Percentiles rank a stretch among this genome's conserved stretches.
phyloP scores from a whole-genome alignment of 2,329 filamentous ascomycete species.

The Delphinella strobiligena region DNA sequence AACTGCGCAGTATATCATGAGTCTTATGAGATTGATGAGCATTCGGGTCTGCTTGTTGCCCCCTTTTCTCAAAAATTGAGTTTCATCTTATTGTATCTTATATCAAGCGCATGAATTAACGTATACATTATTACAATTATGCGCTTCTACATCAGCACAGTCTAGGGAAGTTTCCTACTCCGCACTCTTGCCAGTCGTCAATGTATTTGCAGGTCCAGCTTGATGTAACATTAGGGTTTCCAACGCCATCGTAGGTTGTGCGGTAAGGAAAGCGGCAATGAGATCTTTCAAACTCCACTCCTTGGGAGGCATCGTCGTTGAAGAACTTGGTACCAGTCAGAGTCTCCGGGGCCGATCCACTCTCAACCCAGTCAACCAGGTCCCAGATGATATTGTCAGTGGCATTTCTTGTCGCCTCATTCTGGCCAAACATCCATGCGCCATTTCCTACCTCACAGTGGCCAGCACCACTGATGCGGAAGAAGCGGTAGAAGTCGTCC shows the following conservation, averaged over 20 bases:
- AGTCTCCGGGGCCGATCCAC: constrained; percentile 18
- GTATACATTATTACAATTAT: background rate
- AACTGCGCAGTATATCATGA: too few species aligned
- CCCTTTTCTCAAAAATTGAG: too few species aligned
- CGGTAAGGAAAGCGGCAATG: constrained; percentile 23
- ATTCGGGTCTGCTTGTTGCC: too few species aligned
- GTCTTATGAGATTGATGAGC: too few species aligned
- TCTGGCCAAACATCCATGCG: constrained; percentile 30
- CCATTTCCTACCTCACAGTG: constrained; percentile 39
- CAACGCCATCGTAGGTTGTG: constrained; percentile 11
- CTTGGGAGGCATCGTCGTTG: constrained; percentile 24
- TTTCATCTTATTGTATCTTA: too few species aligned
- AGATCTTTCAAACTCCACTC: constrained; percentile 29
- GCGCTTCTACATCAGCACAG: constrained; percentile 1
- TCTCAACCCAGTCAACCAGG: constrained; percentile 27
- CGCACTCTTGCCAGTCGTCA: constrained; percentile 8
- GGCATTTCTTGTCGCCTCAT: constrained; percentile 13
- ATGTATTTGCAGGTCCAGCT: constrained; percentile 14
- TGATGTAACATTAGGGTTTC: constrained; percentile 20
- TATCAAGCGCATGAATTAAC: too few species aligned
- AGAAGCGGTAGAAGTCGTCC: constrained; percentile 36
- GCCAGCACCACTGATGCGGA: constrained; percentile 39
- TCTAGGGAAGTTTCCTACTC: constrained; percentile 6
- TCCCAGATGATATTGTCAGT: constrained; percentile 37
- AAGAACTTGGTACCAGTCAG: constrained; percentile 29